These are phyloP conservation scores for Amylostereum chailletii DNA, from an alignment of 1,284 basidiomycete genomes.

Conservation along the genomic window DNA sequence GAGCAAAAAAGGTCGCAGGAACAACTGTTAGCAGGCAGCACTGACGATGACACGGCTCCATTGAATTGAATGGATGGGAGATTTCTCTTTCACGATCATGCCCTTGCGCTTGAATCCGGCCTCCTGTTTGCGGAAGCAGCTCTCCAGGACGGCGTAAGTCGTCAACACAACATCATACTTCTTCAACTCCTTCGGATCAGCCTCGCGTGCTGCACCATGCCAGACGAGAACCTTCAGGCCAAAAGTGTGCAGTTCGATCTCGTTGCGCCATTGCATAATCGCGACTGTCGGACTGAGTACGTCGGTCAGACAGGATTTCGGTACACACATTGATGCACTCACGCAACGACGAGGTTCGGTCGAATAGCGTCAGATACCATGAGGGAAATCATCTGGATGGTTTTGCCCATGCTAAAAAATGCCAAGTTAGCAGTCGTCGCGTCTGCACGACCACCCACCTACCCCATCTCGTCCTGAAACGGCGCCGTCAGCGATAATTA, in stretches of 20 bases:
- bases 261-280: constrained; percentile 98
- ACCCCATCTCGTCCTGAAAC: constrained; percentile 84
- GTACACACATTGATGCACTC: constrained; percentile 20
- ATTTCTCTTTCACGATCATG: constrained; percentile 82
- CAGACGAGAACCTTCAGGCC: constrained; percentile 81
- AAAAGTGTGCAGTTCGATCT: constrained; percentile 79
- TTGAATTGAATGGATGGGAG: constrained; percentile 75
- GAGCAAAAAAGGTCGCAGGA: constrained; percentile 1
- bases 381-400: constrained; percentile 93
- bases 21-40: constrained; percentile 7
- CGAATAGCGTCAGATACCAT: constrained; percentile 72
- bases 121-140: constrained; percentile 89
- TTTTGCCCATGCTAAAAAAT: constrained; percentile 86
- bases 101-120: constrained; percentile 87
- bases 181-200: constrained; percentile 58
- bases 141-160: constrained; percentile 85
- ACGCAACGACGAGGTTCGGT: constrained; percentile 91
- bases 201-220: constrained; percentile 76
- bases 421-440: constrained; percentile 6
- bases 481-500: constrained; percentile 5
- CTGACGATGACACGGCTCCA: constrained; percentile 78
- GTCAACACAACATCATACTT: constrained; percentile 85
- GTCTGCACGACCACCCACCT: constrained; percentile 17
- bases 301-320: not conserved
- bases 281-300: constrained; percentile 79